These are phyloP conservation scores for Cryptococcus deneoformans DNA, from an alignment of 1,284 basidiomycete species.

Conservation along the genomic window DNA sequence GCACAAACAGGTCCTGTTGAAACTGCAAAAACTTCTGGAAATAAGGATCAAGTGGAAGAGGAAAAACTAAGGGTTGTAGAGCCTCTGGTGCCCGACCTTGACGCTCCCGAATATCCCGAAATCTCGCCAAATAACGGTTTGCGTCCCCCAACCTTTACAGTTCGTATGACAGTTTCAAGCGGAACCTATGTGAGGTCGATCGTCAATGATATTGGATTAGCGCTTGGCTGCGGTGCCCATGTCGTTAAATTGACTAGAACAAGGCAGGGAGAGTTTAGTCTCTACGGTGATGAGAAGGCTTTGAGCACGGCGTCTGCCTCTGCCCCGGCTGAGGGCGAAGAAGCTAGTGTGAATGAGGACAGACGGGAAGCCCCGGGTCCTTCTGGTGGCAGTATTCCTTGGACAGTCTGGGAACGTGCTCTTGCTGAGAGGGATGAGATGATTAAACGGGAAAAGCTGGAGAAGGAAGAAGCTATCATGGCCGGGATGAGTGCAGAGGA, in stretches of 20 bases:
- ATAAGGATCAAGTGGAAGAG: slow-evolving; percentile 29
- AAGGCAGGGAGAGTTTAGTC: slow-evolving; percentile 74
- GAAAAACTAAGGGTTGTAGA: slow-evolving; percentile 49
- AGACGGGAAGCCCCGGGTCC: slow-evolving; percentile 6
- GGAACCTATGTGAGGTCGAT: slow-evolving; percentile 95
- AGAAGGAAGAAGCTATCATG: slow-evolving; percentile 31
- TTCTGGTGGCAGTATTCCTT: slow-evolving; percentile 61
- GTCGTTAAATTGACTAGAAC: slow-evolving; percentile 84
- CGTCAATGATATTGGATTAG: slow-evolving; percentile 82
- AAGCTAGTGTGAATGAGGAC: neutral
- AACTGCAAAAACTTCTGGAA: slow-evolving; percentile 1
- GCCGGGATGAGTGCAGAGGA: slow-evolving; percentile 51
- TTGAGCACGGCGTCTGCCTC: neutral
- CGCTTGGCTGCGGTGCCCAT: slow-evolving; percentile 80
- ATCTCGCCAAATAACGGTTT: slow-evolving; percentile 47
- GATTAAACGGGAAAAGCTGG: slow-evolving; percentile 52
- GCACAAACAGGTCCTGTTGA: slow-evolving; percentile 14
- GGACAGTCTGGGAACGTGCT: slow-evolving; percentile 72
- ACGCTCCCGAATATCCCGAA: slow-evolving; percentile 39
- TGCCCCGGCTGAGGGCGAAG: neutral
- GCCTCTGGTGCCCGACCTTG: slow-evolving; percentile 26
- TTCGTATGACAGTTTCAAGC: slow-evolving; percentile 89
- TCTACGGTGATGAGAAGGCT: slow-evolving; percentile 48
- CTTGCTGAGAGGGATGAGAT: slow-evolving; percentile 43
- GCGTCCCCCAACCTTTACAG: slow-evolving; percentile 72